phyloP scores from a whole-genome alignment of 805 yeast species.

The Saccharomyces eubayanus region DNA sequence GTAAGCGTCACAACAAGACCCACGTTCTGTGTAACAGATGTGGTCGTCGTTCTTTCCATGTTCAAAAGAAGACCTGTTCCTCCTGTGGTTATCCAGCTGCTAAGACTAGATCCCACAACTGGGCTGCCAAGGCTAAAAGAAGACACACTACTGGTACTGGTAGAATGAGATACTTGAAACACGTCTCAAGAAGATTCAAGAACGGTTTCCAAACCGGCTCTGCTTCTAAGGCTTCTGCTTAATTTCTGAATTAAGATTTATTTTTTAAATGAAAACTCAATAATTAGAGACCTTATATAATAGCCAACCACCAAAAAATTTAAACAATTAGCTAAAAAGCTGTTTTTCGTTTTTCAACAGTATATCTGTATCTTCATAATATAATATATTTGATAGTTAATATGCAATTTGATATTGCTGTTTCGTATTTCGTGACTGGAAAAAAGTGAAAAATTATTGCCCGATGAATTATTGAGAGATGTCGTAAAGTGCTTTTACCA shows the following conservation, averaged over 20 bases:
- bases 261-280: neutral
- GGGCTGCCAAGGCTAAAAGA: slow-evolving; percentile 99
- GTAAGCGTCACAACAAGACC: slow-evolving; percentile 99
- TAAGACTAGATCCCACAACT: slow-evolving; percentile 96
- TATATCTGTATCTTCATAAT: neutral
- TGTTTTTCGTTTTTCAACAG: neutral
- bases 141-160: slow-evolving; percentile 99
- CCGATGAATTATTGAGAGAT: neutral
- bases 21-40: slow-evolving; percentile 99
- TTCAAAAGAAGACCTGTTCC: slow-evolving; percentile 98
- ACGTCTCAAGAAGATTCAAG: slow-evolving; percentile 96
- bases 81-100: slow-evolving; percentile 99
- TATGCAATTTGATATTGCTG: neutral
- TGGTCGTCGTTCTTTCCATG: slow-evolving; percentile 97
- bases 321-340: neutral
- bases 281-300: neutral
- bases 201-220: slow-evolving; percentile 95
- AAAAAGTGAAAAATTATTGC: neutral
- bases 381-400: neutral
- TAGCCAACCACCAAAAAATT: neutral
- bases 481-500: neutral
- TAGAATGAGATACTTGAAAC: slow-evolving; percentile 96
- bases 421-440: neutral
- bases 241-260: slow-evolving; percentile 24
- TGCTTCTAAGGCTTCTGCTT: slow-evolving; percentile 43